Percentiles rank a stretch among this genome's conserved stretches.
Evolutionary conservation across 768 basidiomycete genomes (phyloP).

Genomic region (Hericium coralloides): DNA sequence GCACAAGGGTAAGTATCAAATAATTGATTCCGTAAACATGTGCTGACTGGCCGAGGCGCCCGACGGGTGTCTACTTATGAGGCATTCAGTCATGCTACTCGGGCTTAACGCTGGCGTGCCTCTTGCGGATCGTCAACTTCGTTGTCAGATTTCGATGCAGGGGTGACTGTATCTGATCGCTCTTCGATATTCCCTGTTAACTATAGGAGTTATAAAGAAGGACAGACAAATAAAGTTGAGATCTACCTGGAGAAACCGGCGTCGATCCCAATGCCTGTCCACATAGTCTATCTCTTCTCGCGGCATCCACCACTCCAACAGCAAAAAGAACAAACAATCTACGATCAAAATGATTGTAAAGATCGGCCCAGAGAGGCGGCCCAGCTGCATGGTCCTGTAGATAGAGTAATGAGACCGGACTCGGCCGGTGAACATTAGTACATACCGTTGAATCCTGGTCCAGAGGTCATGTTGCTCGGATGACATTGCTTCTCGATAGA

Average conservation of each 20-base stretch:
- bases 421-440: background rate
- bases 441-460: conserved; percentile 68
- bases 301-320: conserved; percentile 82
- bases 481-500: conserved; percentile 64
- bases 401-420: background rate
- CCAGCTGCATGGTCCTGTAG: conserved; percentile 65
- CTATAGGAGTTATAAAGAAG: too few species aligned
- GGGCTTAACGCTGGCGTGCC: too few species aligned
- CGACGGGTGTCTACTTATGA: too few species aligned
- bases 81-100: too few species aligned
- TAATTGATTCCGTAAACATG: too few species aligned
- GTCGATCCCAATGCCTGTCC: conserved; percentile 47
- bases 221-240: background rate
- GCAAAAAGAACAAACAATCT: conserved; percentile 78
- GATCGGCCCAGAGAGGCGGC: conserved; percentile 77
- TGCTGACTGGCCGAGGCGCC: too few species aligned
- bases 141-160: too few species aligned
- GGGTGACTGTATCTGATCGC: too few species aligned
- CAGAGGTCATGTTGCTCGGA: conserved; percentile 60
- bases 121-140: too few species aligned
- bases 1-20: too few species aligned
- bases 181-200: too few species aligned
- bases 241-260: conserved; percentile 25
- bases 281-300: conserved; percentile 72
- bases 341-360: conserved; percentile 84